Evolutionary conservation across 306 rosid species (phyloP).

Genomic region (cucumber (Cucumis sativus)): DNA sequence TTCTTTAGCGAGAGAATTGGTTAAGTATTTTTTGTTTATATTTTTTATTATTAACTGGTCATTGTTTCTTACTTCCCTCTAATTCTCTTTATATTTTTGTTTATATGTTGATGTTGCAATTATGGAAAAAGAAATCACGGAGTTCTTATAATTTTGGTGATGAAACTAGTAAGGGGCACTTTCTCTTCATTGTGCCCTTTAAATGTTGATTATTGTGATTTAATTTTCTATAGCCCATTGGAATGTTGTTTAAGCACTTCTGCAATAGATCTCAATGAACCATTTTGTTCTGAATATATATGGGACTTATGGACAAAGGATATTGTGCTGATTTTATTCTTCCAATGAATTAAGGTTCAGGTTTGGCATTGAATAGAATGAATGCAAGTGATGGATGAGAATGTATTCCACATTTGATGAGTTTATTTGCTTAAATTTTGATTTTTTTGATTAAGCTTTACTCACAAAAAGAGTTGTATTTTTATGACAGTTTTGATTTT

Average conservation of each 20-base stretch:
- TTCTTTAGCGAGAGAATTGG: too few relatives aligned
- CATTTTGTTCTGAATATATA: too few relatives aligned
- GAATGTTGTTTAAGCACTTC: neutral
- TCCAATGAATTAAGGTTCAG: neutral
- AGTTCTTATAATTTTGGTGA: neutral
- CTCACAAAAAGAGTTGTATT: too few relatives aligned
- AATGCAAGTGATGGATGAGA: neutral
- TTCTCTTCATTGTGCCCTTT: neutral
- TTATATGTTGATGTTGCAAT: neutral
- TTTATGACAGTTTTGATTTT: too few relatives aligned
- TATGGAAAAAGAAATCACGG: neutral
- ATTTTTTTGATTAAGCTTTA: neutral
- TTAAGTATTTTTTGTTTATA: too few relatives aligned
- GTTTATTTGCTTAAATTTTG: neutral
- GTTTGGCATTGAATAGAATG: neutral
- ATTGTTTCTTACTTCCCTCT: slow-evolving; percentile 12
- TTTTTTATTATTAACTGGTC: slow-evolving; percentile 50
- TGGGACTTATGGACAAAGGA: neutral
- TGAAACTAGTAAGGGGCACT: neutral
- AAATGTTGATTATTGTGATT: neutral
- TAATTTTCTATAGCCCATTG: neutral
- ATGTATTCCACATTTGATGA: neutral
- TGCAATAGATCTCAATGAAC: slow-evolving; percentile 8
- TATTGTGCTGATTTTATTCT: neutral
- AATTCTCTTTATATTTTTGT: neutral